These are phyloP conservation scores for Dendrocalamus sinicus DNA, from an alignment of 176 grass and related monocot genomes.

Conservation along the genomic window DNA sequence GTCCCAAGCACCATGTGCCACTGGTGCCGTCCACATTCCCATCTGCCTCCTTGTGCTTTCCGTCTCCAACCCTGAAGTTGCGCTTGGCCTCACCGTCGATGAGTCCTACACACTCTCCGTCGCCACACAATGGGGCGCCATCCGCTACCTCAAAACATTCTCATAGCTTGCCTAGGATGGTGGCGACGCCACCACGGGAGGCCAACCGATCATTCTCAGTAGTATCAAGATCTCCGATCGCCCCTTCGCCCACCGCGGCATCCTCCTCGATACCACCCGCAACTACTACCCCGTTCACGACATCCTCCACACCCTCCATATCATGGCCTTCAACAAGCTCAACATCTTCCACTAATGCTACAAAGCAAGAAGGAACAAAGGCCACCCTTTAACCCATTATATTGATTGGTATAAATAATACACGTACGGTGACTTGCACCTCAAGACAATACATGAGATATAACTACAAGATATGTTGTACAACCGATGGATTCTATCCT, in stretches of 20 bases:
- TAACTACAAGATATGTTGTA: too few relatives aligned
- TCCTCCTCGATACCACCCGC: constrained; percentile 81
- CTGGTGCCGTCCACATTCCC: constrained; percentile 38
- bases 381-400: too few relatives aligned
- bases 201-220: constrained; percentile 47
- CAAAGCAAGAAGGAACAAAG: too few relatives aligned
- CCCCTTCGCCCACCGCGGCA: constrained; percentile 78
- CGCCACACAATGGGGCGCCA: constrained; percentile 74
- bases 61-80: constrained; percentile 58
- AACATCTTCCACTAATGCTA: constrained; percentile 77
- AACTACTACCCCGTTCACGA: constrained; percentile 77
- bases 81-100: constrained; percentile 65
- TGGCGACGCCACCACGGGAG: constrained; percentile 15
- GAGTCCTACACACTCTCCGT: constrained; percentile 83
- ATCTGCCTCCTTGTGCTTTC: constrained; percentile 55
- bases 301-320: constrained; percentile 77
- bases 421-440: too few relatives aligned
- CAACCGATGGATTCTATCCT: too few relatives aligned
- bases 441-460: too few relatives aligned
- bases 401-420: too few relatives aligned
- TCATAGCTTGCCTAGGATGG: constrained; percentile 66
- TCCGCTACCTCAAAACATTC: constrained; percentile 88
- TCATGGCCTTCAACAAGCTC: constrained; percentile 95
- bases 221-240: constrained; percentile 71
- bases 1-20: not conserved